phyloP scores from a whole-genome alignment of 768 basidiomycete genomes.

The Suillus lakei region DNA sequence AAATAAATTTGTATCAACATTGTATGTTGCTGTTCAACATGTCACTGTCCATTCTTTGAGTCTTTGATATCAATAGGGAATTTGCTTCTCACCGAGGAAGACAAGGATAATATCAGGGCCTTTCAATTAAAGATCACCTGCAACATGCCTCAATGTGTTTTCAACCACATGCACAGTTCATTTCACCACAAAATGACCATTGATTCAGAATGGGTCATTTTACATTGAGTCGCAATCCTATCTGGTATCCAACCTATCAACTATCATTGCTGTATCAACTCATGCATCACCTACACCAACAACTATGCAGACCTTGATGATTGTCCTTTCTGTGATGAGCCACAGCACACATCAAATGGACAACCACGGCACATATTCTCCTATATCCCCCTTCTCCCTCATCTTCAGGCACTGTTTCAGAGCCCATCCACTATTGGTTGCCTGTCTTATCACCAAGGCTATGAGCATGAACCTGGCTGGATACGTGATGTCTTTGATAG shows the following conservation, averaged over 20 bases:
- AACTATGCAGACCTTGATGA: conserved; percentile 4
- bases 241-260: conserved; percentile 22
- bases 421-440: not conserved
- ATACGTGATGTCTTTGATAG: conserved; percentile 35
- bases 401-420: conserved; percentile 32
- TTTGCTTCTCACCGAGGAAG: no score
- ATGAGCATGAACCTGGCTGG: not conserved
- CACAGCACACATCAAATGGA: conserved; percentile 25
- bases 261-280: conserved; percentile 40
- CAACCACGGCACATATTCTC: conserved; percentile 33
- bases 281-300: conserved; percentile 13
- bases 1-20: no score
- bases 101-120: no score
- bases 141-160: no score
- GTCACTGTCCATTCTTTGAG: no score
- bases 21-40: no score
- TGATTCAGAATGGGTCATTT: conserved; percentile 30
- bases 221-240: conserved; percentile 26
- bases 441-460: conserved; percentile 12
- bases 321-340: conserved; percentile 44
- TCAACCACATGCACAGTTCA: no score
- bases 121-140: no score
- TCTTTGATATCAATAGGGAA: no score
- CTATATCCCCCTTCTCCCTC: conserved; percentile 46
- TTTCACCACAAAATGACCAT: conserved; percentile 31